Conservation (phyloP, 2,329 filamentous ascomycete species). For the Penicillium digitatum region DNA sequence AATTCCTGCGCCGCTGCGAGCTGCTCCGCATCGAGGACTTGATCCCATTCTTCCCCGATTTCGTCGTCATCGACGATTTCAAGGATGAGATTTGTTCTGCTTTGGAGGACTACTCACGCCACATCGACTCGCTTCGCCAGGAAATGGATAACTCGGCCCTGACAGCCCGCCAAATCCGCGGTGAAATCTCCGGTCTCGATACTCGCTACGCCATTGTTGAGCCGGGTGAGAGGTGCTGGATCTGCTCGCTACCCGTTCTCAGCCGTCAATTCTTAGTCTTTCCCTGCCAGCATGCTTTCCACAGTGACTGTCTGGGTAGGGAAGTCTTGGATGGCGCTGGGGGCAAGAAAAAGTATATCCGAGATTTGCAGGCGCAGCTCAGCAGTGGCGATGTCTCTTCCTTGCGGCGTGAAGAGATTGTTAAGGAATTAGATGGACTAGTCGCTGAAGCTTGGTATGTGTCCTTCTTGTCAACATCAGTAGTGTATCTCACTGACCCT, state of each 20-base stretch:
- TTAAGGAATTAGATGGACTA: slow-evolving; percentile 84
- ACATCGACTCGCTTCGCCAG: slow-evolving; percentile 79
- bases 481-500: slow-evolving; percentile 20
- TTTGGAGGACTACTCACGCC: slow-evolving; percentile 85
- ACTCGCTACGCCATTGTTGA: slow-evolving; percentile 93
- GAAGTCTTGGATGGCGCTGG: slow-evolving; percentile 81
- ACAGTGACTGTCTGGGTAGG: slow-evolving; percentile 86
- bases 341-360: slow-evolving; percentile 72
- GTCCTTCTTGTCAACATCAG: not conserved
- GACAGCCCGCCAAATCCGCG: slow-evolving; percentile 85
- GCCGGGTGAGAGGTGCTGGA: slow-evolving; percentile 89
- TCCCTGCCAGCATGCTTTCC: slow-evolving; percentile 95
- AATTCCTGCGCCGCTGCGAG: slow-evolving; percentile 87
- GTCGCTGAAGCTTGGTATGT: slow-evolving; percentile 83
- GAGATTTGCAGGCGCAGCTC: slow-evolving; percentile 79
- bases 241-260: slow-evolving; percentile 78
- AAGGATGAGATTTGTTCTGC: slow-evolving; percentile 96
- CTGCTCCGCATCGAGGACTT: slow-evolving; percentile 91
- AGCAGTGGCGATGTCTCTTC: slow-evolving; percentile 69
- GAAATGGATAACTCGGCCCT: slow-evolving; percentile 94
- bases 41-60: slow-evolving; percentile 97
- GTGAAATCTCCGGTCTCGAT: slow-evolving; percentile 80
- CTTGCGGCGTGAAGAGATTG: slow-evolving; percentile 71
- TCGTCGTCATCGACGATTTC: slow-evolving; percentile 98
- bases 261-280: slow-evolving; percentile 97